Conservation (phyloP, 768 basidiomycete genomes). For the Brasilioporus rufonigricans region DNA sequence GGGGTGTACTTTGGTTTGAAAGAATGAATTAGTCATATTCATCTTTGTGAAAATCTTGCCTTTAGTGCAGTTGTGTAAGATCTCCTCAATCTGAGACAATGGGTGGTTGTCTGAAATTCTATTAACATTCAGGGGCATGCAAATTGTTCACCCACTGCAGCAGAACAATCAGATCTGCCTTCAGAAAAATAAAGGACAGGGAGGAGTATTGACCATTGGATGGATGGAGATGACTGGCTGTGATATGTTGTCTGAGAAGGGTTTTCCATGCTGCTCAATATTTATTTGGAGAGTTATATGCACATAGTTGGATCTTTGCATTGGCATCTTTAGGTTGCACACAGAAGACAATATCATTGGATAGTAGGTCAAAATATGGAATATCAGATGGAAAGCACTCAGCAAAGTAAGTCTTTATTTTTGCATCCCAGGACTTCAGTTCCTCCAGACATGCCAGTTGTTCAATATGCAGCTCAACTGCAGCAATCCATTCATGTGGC, state of each 20-base stretch:
- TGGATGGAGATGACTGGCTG: neutral
- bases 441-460: no score
- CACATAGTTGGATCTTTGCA: neutral
- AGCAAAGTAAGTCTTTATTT: no score
- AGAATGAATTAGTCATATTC: slow-evolving; percentile 42
- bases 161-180: neutral
- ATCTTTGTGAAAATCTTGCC: slow-evolving; percentile 37
- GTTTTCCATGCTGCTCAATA: no score
- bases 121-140: slow-evolving; percentile 22
- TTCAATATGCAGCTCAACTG: no score
- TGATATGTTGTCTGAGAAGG: neutral
- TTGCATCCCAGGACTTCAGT: no score
- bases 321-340: no score
- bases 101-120: slow-evolving; percentile 19
- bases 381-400: no score
- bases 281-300: neutral
- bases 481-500: no score
- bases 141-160: slow-evolving; percentile 33
- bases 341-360: no score
- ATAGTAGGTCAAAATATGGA: no score
- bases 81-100: slow-evolving; percentile 14
- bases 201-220: neutral
- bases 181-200: neutral
- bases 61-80: no score
- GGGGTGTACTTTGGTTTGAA: slow-evolving; percentile 33